Percentiles rank a stretch among this genome's conserved stretches.
Evolutionary conservation across 177 flowering plant genomes (phyloP).

Genomic region (Vitis hybrid): DNA sequence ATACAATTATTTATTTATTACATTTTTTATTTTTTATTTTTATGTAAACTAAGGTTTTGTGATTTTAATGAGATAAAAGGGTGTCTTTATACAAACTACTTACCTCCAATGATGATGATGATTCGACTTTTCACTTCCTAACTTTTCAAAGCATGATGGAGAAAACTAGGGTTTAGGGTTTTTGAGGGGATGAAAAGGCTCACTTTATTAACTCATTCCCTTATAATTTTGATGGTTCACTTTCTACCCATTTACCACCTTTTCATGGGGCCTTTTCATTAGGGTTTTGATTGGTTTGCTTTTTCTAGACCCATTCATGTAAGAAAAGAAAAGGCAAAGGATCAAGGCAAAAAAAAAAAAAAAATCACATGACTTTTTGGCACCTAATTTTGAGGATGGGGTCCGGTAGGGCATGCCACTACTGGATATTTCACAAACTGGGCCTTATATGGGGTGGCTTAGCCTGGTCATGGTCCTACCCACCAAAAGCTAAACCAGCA

Average conservation of each 20-base stretch:
- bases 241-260: neutral
- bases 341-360: neutral
- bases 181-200: neutral
- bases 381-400: constrained; percentile 11
- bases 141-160: too few relatives aligned
- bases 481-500: constrained; percentile 32
- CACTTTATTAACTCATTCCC: neutral
- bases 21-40: neutral
- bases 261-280: neutral
- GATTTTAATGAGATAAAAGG: neutral
- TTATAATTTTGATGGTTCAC: neutral
- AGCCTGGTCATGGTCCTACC: constrained; percentile 33
- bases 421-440: constrained; percentile 18
- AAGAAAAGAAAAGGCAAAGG: neutral
- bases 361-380: neutral
- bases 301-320: neutral
- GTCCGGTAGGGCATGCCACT: constrained; percentile 13
- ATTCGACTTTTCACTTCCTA: too few relatives aligned
- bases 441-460: constrained; percentile 21
- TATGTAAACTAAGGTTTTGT: too few relatives aligned
- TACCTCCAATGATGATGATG: too few relatives aligned
- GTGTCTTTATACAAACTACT: too few relatives aligned
- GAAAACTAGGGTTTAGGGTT: too few relatives aligned
- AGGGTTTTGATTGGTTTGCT: neutral
- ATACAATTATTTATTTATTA: too few relatives aligned